Conservation (phyloP, 106 monocot species). For the Narthecium ossifragum region DNA sequence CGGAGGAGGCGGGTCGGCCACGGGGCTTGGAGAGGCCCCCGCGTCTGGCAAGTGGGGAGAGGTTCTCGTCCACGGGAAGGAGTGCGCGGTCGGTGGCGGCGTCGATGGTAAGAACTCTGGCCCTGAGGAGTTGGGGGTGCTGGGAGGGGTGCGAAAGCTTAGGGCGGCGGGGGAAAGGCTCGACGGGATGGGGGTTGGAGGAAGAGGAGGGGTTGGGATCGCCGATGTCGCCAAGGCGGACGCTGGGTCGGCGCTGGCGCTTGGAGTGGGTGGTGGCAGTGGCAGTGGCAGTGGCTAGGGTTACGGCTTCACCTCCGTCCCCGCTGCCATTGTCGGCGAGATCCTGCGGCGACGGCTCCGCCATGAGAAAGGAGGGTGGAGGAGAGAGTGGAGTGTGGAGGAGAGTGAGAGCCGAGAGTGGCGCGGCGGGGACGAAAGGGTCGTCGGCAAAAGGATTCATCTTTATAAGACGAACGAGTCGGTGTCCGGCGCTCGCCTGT, state of each 20-base stretch:
- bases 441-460: too few relatives aligned
- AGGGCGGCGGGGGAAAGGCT: background rate
- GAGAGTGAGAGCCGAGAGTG: background rate
- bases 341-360: conserved; percentile 6
- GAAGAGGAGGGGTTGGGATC: conserved; percentile 9
- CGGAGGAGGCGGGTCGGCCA: conserved; percentile 3
- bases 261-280: conserved; percentile 16
- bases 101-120: background rate
- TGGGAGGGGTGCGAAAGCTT: background rate
- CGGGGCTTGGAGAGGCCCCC: conserved; percentile 2
- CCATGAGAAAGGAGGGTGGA: conserved; percentile 1
- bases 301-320: too few relatives aligned
- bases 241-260: conserved; percentile 80
- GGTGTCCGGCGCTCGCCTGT: too few relatives aligned
- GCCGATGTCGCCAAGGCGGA: conserved; percentile 78
- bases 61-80: background rate
- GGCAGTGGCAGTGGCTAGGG: background rate
- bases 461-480: too few relatives aligned
- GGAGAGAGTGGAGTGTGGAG: background rate
- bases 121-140: background rate
- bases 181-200: conserved; percentile 2
- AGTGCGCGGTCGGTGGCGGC: background rate
- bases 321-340: conserved; percentile 3
- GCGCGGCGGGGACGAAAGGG: too few relatives aligned
- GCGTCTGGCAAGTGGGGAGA: background rate